Percentiles rank a stretch among this genome's conserved stretches.
Conservation (phyloP, 202 grass and related monocot species). For the Saccharum hybrid region DNA sequence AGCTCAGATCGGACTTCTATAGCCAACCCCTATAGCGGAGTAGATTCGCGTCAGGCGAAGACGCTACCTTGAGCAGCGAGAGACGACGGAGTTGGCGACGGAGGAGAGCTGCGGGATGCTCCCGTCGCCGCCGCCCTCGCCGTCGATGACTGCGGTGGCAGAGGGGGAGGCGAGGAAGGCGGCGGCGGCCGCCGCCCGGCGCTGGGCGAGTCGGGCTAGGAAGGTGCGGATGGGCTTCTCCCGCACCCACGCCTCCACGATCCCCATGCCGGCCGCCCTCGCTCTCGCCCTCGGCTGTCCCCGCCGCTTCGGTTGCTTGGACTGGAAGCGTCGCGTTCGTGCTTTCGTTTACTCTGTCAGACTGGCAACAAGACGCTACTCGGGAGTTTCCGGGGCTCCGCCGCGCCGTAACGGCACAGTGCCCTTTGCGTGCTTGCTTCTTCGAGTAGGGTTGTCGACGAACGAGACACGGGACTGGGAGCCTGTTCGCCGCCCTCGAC, state of each 20-base stretch:
- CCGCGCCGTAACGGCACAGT: not conserved
- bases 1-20: no score
- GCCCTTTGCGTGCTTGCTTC: not conserved
- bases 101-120: conserved; percentile 63
- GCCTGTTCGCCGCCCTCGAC: no score
- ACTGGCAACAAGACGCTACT: not conserved
- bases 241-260: conserved; percentile 51
- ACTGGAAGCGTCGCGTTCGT: conserved; percentile 31
- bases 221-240: conserved; percentile 73
- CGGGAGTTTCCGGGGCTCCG: not conserved
- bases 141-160: conserved; percentile 40
- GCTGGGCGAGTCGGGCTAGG: conserved; percentile 45
- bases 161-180: conserved; percentile 38
- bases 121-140: conserved; percentile 15
- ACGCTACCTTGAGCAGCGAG: conserved; percentile 68
- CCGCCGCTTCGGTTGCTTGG: conserved; percentile 27
- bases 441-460: no score
- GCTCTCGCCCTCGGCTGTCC: not conserved
- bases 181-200: conserved; percentile 30
- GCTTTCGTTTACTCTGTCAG: not conserved
- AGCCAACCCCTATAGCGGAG: no score
- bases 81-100: conserved; percentile 75
- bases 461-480: no score
- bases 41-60: conserved; percentile 14
- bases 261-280: conserved; percentile 41